phyloP scores from a whole-genome alignment of 495 filamentous ascomycete genomes.

The Thermothielavioides terrestris region DNA sequence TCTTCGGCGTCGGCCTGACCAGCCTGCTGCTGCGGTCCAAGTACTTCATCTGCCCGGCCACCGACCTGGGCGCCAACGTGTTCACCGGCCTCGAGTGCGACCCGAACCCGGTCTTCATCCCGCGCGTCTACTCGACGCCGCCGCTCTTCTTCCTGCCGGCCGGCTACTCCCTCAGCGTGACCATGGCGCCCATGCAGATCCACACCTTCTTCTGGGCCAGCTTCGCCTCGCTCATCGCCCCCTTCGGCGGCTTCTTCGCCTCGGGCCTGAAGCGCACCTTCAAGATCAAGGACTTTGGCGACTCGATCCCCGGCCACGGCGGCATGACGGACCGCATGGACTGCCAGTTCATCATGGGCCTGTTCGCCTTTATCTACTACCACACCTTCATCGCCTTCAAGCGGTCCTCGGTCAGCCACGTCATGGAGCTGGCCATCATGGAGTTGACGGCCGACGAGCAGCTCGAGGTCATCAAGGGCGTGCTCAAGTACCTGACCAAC shows the following conservation, averaged over 20 bases:
- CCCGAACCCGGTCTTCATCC: slow-evolving; percentile 87
- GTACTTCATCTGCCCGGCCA: slow-evolving; percentile 98
- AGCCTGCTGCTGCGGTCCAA: slow-evolving; percentile 84
- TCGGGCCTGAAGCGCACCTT: slow-evolving; percentile 97
- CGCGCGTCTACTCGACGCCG: slow-evolving; percentile 73
- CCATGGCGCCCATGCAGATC: slow-evolving; percentile 84
- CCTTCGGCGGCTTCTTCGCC: slow-evolving; percentile 98
- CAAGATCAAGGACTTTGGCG: slow-evolving; percentile 99
- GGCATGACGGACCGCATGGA: slow-evolving; percentile 99
- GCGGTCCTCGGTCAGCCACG: slow-evolving; percentile 68
- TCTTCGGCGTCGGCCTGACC: slow-evolving; percentile 75
- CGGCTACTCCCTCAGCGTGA: slow-evolving; percentile 46
- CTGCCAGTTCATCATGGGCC: slow-evolving; percentile 99
- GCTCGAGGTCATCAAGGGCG: slow-evolving; percentile 72
- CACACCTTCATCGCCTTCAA: slow-evolving; percentile 91
- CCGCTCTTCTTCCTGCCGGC: slow-evolving; percentile 50
- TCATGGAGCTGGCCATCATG: slow-evolving; percentile 82
- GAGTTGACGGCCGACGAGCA: slow-evolving; percentile 78
- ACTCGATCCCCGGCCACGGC: slow-evolving; percentile 94
- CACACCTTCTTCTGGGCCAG: slow-evolving; percentile 86
- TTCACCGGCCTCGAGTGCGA: slow-evolving; percentile 84
- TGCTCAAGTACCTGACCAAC: slow-evolving; percentile 79
- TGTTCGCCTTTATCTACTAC: slow-evolving; percentile 97
- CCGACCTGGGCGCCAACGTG: slow-evolving; percentile 87
- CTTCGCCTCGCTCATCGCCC: slow-evolving; percentile 94